Percentiles rank a stretch among this genome's conserved stretches.
These are phyloP conservation scores for Malassezia sp. DNA, from an alignment of 1,284 basidiomycete species.

Conservation along the genomic window DNA sequence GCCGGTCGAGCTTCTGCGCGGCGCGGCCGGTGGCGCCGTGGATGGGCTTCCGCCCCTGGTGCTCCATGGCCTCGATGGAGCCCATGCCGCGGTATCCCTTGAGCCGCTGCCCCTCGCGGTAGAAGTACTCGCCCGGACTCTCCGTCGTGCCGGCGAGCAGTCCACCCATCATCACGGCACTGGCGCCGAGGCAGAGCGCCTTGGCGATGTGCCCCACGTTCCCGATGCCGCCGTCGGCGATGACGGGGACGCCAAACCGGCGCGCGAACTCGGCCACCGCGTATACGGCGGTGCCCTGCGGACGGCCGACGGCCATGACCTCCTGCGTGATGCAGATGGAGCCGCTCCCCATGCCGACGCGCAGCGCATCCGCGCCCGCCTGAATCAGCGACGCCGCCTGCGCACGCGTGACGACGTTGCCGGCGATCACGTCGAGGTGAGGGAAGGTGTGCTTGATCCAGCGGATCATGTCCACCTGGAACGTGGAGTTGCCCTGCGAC, in stretches of 20 bases:
- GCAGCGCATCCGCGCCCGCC: constrained; percentile 85
- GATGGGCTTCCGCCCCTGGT: constrained; percentile 35
- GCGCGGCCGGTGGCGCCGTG: constrained; percentile 48
- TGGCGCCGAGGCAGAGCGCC: constrained; percentile 81
- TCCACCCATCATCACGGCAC: constrained; percentile 98
- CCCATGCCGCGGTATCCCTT: constrained; percentile 99
- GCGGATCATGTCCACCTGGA: constrained; percentile 84
- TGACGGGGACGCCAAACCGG: constrained; percentile 89
- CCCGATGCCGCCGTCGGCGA: constrained; percentile 91
- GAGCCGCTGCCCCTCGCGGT: constrained; percentile 94
- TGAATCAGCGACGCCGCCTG: constrained; percentile 88
- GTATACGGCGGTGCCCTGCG: constrained; percentile 91
- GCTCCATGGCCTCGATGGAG: constrained; percentile 51
- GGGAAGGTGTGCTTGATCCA: constrained; percentile 75
- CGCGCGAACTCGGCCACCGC: constrained; percentile 84
- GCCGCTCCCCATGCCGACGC: constrained; percentile 93
- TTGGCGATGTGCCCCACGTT: constrained; percentile 98
- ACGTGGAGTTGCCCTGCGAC: constrained; percentile 89
- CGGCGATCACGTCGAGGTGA: constrained; percentile 77
- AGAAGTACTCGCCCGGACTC: constrained; percentile 96
- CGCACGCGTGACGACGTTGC: constrained; percentile 94
- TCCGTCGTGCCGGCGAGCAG: constrained; percentile 91
- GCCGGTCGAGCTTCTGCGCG: constrained; percentile 51
- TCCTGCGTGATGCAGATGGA: constrained; percentile 99
- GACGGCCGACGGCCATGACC: constrained; percentile 98